phyloP scores from a whole-genome alignment of 352 stramenopile genomes.

The Pythium volutum region DNA sequence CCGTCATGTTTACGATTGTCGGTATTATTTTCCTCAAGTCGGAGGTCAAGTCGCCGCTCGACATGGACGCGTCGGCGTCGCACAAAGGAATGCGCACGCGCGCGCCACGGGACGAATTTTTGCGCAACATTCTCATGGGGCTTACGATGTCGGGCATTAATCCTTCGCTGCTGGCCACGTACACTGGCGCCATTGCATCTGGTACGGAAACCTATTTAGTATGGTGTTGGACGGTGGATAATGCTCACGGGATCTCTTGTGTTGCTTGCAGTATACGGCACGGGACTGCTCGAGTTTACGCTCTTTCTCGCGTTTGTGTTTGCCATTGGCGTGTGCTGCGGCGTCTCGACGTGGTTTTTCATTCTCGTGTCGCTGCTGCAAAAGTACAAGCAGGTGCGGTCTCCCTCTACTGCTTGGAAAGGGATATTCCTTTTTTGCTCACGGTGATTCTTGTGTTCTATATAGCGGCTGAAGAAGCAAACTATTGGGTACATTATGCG shows the following conservation, averaged over 20 bases:
- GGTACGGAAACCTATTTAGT: constrained; percentile 30
- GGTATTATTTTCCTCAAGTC: constrained; percentile 78
- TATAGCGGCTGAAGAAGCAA: constrained; percentile 77
- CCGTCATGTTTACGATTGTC: constrained; percentile 83
- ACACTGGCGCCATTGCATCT: constrained; percentile 85
- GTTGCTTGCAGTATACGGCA: constrained; percentile 67
- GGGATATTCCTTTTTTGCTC: neutral
- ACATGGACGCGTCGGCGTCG: constrained; percentile 52
- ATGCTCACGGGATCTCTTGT: neutral
- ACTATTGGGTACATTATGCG: constrained; percentile 85
- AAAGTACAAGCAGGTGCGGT: constrained; percentile 86
- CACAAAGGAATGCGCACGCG: constrained; percentile 45
- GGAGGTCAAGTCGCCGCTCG: constrained; percentile 73
- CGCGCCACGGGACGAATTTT: constrained; percentile 53
- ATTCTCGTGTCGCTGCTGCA: constrained; percentile 79
- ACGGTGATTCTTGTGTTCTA: neutral
- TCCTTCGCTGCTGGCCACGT: constrained; percentile 77
- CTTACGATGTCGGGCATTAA: constrained; percentile 89
- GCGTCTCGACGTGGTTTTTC: constrained; percentile 89
- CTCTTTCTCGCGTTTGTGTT: constrained; percentile 84
- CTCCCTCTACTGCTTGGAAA: neutral
- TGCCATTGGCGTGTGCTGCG: constrained; percentile 73
- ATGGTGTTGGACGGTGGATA: neutral
- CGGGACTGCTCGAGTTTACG: constrained; percentile 85
- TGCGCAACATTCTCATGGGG: constrained; percentile 82